Evolutionary conservation across 2,329 filamentous ascomycete species (phyloP), one percentile per base, ranked within the genome.

Genomic region (Talaromyces islandicus): DNA sequence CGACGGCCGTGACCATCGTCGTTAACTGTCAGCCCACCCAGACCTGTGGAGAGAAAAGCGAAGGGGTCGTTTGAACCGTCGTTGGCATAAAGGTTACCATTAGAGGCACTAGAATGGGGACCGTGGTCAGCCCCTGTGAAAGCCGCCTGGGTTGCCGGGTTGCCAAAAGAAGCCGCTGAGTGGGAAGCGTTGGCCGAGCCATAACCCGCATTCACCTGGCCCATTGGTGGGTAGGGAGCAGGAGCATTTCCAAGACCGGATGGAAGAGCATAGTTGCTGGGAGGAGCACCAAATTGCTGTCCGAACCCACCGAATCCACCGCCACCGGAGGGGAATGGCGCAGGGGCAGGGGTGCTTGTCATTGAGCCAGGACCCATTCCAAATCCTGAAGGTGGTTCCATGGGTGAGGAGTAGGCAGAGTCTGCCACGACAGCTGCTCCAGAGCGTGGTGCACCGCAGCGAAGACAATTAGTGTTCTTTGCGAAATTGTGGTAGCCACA

Each of bases 401-500:
- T 96, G 21, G 90, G 88, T 11, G 91, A 92, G 14, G 91, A 89
- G 77, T 94, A 96, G 50, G 90, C 91, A 43, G 92, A 93, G 75
- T 97, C 94, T 30, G 93, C 93, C 60, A 97, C 91, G 56, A 99
- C 90, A 17, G 93, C 92, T 61, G 94, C 94, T 64, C 90, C 91
- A 63, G 93, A 93, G 68, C 94, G 91, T 75, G 92, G 95, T 57
- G 93, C 94, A 74, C 94, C 94, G 73, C 94, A 99, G 62, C 94
- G 90, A 64, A 99, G 85, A 77, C 94, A 99, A 78, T 91, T 96
- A 60, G 97, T 93, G 70, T 99, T 99, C 85, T 99, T 99, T 63
- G 94, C 94, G 73, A 99, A 99, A 80, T 99, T 99, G 81, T 99
- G 94, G 77, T 99, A 99, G 61, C 90, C 91, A 74, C 94, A 99